These are phyloP conservation scores for Heterobasidion annosum DNA, from an alignment of 1,284 basidiomycete species.

Conservation along the genomic window DNA sequence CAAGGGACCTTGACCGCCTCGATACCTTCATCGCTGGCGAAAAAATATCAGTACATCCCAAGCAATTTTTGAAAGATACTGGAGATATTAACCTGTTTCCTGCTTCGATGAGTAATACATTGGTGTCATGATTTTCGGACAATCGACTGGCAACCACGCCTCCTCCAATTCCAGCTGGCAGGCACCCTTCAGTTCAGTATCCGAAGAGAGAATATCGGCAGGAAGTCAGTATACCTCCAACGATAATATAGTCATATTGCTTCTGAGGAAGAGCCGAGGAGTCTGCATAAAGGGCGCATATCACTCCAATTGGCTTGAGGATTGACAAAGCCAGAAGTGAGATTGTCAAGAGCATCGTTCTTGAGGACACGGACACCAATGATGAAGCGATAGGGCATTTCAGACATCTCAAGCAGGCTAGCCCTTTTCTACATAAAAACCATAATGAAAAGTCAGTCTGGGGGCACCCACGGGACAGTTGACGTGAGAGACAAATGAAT, in stretches of 20 bases:
- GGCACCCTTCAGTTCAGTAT: not conserved
- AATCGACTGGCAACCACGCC: conserved; percentile 12
- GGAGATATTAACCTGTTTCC: conserved; percentile 4
- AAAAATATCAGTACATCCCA: not conserved
- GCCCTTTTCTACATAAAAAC: too few species aligned
- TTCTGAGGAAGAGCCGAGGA: not conserved
- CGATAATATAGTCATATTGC: conserved; percentile 1
- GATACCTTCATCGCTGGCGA: not conserved
- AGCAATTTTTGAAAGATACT: not conserved
- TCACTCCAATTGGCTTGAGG: too few species aligned
- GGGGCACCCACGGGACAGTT: too few species aligned
- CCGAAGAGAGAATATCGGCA: too few species aligned
- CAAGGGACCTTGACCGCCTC: not conserved
- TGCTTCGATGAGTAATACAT: conserved; percentile 16
- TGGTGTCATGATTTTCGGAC: conserved; percentile 9
- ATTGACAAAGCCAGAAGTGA: too few species aligned
- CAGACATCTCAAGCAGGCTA: too few species aligned
- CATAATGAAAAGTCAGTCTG: too few species aligned
- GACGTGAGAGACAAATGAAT: too few species aligned
- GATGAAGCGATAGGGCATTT: too few species aligned
- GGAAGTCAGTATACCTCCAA: not conserved
- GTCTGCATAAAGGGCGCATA: not conserved
- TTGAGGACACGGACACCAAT: too few species aligned
- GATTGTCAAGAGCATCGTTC: too few species aligned
- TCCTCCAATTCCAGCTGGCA: conserved; percentile 11